Conservation (phyloP, 805 yeast species). For the Debaryomyces prosopidis region DNA sequence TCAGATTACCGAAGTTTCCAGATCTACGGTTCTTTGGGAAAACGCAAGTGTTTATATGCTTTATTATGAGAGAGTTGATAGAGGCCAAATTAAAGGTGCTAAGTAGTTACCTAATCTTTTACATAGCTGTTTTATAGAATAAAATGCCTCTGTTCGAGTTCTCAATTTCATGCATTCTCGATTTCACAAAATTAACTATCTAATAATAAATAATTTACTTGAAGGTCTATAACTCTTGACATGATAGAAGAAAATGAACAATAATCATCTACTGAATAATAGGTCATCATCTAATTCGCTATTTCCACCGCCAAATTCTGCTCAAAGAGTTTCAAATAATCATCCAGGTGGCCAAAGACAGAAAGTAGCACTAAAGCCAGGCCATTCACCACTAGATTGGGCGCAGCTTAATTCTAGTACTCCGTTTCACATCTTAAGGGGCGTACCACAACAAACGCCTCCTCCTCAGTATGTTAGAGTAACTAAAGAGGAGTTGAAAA, state of each 20-base stretch:
- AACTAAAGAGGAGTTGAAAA: constrained; percentile 55
- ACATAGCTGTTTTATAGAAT: too few species aligned
- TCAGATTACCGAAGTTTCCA: constrained; percentile 59
- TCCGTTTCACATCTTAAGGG: constrained; percentile 52
- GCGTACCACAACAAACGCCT: constrained; percentile 50
- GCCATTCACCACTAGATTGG: constrained; percentile 89
- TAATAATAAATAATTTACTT: too few species aligned
- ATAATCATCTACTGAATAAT: not conserved
- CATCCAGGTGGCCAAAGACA: constrained; percentile 16
- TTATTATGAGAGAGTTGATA: constrained; percentile 66
- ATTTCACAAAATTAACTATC: not conserved
- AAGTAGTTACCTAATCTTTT: not conserved
- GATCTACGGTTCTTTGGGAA: constrained; percentile 62
- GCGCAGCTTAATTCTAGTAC: constrained; percentile 53
- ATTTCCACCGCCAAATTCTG: constrained; percentile 37
- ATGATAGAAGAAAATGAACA: not conserved
- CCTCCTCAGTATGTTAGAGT: constrained; percentile 53
- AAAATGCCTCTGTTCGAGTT: too few species aligned
- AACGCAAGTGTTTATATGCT: constrained; percentile 81
- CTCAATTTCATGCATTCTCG: too few species aligned
- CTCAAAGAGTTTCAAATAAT: constrained; percentile 29
- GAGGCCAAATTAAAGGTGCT: constrained; percentile 16
- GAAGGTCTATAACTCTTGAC: not conserved
- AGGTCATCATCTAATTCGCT: constrained; percentile 1
- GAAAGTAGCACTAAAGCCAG: constrained; percentile 71